Percentiles rank a stretch among this genome's conserved stretches.
Evolutionary conservation across 192 early-diverging fungal genomes (phyloP).

Genomic region (Chytriomyces hyalinus): DNA sequence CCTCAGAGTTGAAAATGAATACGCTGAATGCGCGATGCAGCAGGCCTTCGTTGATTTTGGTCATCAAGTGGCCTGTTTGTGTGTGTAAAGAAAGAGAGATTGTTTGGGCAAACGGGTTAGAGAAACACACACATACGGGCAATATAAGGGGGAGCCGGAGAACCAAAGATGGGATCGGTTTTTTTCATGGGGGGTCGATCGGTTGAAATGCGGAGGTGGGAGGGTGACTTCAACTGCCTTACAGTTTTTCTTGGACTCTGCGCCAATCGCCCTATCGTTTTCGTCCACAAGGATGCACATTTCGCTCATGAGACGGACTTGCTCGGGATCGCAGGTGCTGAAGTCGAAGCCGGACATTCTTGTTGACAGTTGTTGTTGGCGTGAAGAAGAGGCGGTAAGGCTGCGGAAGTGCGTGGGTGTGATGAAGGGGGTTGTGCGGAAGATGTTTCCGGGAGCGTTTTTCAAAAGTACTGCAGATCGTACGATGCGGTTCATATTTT

Average conservation of each 20-base stretch:
- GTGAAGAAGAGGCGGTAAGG: neutral
- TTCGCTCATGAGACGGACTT: slow-evolving; percentile 92
- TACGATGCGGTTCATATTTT: neutral
- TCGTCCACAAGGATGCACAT: slow-evolving; percentile 95
- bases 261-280: slow-evolving; percentile 83
- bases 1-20: slow-evolving; percentile 89
- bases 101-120: no score
- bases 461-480: neutral
- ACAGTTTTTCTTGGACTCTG: slow-evolving; percentile 92
- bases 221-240: slow-evolving; percentile 40
- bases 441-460: neutral
- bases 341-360: slow-evolving; percentile 41
- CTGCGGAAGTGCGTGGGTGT: neutral
- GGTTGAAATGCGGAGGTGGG: neutral
- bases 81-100: neutral
- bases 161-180: neutral
- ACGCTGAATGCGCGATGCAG: slow-evolving; percentile 97
- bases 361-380: slow-evolving; percentile 19
- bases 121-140: neutral
- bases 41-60: slow-evolving; percentile 85
- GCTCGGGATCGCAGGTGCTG: slow-evolving; percentile 50
- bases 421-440: neutral
- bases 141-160: neutral
- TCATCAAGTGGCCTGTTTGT: slow-evolving; percentile 87
- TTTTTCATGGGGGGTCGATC: neutral